Conservation (phyloP, 2,329 filamentous ascomycete genomes). For the Plectosphaerella sp. region DNA sequence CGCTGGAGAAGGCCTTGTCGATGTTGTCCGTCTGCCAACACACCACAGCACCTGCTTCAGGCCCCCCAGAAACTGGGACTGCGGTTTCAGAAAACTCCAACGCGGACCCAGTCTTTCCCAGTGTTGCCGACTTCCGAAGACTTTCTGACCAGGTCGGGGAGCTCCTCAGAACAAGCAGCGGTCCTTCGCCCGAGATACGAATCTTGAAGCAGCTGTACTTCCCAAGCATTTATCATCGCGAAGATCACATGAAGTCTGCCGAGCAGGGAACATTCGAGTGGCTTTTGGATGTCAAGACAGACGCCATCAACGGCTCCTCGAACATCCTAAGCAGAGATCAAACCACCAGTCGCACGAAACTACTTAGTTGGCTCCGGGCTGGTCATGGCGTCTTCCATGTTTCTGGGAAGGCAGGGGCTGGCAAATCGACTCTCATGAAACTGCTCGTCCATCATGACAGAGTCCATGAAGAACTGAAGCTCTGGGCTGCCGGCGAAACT, state of each 20-base stretch:
- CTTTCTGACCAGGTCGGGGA: too few species aligned
- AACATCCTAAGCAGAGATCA: neutral
- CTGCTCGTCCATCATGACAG: neutral
- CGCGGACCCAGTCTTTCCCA: too few species aligned
- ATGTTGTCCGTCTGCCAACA: too few species aligned
- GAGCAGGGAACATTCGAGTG: neutral
- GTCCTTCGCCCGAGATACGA: too few species aligned
- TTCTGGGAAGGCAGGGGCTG: constrained; percentile 6
- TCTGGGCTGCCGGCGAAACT: constrained; percentile 3
- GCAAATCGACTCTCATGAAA: constrained; percentile 10
- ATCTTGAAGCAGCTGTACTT: too few species aligned
- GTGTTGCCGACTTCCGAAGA: too few species aligned
- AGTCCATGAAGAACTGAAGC: neutral
- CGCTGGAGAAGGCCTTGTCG: too few species aligned
- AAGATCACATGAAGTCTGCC: neutral
- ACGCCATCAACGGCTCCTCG: neutral
- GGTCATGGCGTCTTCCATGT: constrained; percentile 1
- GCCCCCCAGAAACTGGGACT: too few species aligned
- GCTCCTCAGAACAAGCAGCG: too few species aligned
- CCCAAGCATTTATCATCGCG: neutral
- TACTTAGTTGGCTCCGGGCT: neutral
- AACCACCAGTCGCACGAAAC: too few species aligned
- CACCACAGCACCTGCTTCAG: too few species aligned
- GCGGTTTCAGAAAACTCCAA: too few species aligned
- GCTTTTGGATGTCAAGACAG: neutral